Evolutionary conservation across 495 filamentous ascomycete species (phyloP).

Genomic region (Trichodelitschia bisporula): DNA sequence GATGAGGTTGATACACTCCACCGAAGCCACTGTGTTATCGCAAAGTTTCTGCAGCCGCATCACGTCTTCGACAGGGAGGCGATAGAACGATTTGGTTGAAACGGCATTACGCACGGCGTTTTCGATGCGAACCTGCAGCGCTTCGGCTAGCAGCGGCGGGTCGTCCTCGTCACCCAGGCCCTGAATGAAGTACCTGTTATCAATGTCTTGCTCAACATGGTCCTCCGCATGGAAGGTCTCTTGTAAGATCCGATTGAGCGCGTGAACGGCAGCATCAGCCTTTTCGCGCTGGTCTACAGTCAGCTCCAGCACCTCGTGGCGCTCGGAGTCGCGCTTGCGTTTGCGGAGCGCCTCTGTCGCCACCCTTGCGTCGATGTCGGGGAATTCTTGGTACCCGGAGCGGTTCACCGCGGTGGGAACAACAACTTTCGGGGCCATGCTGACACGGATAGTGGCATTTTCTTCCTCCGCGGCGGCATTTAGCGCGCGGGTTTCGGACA

Average conservation of each 20-base stretch:
- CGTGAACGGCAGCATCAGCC: constrained; percentile 42
- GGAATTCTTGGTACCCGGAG: constrained; percentile 2
- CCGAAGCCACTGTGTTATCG: constrained; percentile 44
- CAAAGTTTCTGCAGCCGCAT: constrained; percentile 53
- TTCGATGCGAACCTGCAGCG: constrained; percentile 43
- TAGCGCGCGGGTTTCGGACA: too few species aligned
- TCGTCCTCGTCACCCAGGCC: constrained; percentile 22
- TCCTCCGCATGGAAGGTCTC: constrained; percentile 64
- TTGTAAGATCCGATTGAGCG: constrained; percentile 39
- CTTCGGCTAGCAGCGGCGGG: constrained; percentile 33
- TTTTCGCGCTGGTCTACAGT: constrained; percentile 49
- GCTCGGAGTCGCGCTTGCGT: background rate
- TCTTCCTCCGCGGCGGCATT: too few species aligned
- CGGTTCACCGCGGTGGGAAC: too few species aligned
- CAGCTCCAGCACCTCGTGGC: constrained; percentile 3
- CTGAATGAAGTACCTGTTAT: constrained; percentile 21
- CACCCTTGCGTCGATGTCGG: constrained; percentile 1
- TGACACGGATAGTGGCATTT: too few species aligned
- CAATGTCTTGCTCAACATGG: constrained; percentile 26
- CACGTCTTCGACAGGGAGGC: constrained; percentile 50
- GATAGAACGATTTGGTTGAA: constrained; percentile 34
- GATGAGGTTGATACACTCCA: constrained; percentile 38
- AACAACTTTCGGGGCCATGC: too few species aligned
- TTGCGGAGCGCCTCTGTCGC: background rate
- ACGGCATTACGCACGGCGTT: constrained; percentile 45